Base-by-base conservation (phyloP, 305 asterid species). In the Fraxinus paxiana region DNA sequence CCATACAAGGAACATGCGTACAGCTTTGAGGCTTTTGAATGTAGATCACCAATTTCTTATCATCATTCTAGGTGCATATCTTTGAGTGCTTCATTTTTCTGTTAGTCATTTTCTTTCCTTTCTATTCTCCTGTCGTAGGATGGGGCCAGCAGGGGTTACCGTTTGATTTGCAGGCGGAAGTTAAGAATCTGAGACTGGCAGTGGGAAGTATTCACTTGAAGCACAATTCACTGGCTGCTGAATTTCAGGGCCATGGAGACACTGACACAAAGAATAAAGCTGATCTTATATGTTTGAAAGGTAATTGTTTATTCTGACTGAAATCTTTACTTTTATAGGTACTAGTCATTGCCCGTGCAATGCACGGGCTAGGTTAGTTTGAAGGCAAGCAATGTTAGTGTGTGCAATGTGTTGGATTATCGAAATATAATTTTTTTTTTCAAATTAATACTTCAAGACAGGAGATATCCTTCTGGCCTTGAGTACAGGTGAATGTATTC, bases 191-290 rank as follows among this genome's bases (percentile, higher is more conserved):
- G 81, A 93, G 97, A 82, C 83, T 81, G 75, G 85, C 82, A 70
- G 84, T 88, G 65, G 82, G 90, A 78, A 84, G 90, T 88, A 94
- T 94, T 85, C 96, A 89, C 83, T 77, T 88, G 85, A 92, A 92
- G 89, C 99, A 96, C 88, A 90, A 82, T 84, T 83, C 94, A 61
- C 79, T 96, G 82, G 88, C 94, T 76, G 89, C 90, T 86, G 94
- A 92, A 85, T 86, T 94, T 79, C 98, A 90, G 85, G 87, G 77
- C 80, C 94, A 82, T 71, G 87, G 91, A 84, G 99, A 96, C 81
- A 69, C 88, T 17, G 94, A 91, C 82, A 98, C 97, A 26, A 93
- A 88, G 85, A 91, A 92, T 87, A 93, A 92, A 87, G 94, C 94
- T 46, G 90, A 87, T 81, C 85, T 93, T 76, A 90, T 83, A 85